Evolutionary conservation across 2,329 filamentous ascomycete species (phyloP).

Genomic region (Hymenoscyphus scutula): DNA sequence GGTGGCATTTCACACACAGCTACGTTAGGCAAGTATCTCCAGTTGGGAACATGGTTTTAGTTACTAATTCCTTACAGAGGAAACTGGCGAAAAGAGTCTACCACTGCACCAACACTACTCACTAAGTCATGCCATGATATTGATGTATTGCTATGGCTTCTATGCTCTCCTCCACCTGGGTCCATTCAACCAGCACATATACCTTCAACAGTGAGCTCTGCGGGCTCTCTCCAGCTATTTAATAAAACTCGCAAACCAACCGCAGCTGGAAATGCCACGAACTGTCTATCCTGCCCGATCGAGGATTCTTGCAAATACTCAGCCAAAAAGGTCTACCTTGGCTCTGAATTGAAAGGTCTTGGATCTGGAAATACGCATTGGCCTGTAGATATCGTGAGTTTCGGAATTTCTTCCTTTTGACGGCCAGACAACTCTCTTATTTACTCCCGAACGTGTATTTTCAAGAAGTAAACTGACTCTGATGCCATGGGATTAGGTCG

Average conservation of each 20-base stretch:
- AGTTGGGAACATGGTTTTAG: background rate
- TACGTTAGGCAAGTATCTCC: slow-evolving; percentile 62
- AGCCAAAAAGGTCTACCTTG: slow-evolving; percentile 66
- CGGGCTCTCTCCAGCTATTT: slow-evolving; percentile 77
- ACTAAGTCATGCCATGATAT: slow-evolving; percentile 98
- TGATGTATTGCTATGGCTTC: slow-evolving; percentile 86
- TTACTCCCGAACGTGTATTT: no score
- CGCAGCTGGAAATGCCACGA: slow-evolving; percentile 73
- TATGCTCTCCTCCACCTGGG: slow-evolving; percentile 59
- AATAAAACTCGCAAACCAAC: slow-evolving; percentile 71
- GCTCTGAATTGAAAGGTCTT: slow-evolving; percentile 52
- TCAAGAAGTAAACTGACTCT: background rate
- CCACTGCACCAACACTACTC: slow-evolving; percentile 75
- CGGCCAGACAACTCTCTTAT: no score
- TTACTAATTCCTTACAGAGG: slow-evolving; percentile 50
- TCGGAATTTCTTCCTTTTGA: no score
- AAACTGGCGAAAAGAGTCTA: slow-evolving; percentile 85
- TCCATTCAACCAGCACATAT: slow-evolving; percentile 58
- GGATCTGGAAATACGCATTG: slow-evolving; percentile 67
- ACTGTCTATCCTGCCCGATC: slow-evolving; percentile 78
- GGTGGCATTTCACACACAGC: slow-evolving; percentile 92
- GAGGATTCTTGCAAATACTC: slow-evolving; percentile 80
- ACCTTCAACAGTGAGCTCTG: slow-evolving; percentile 72
- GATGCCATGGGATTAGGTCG: slow-evolving; percentile 42
- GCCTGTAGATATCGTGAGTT: no score